phyloP scores from a whole-genome alignment of 768 basidiomycete species.

The Lactarius indigo region DNA sequence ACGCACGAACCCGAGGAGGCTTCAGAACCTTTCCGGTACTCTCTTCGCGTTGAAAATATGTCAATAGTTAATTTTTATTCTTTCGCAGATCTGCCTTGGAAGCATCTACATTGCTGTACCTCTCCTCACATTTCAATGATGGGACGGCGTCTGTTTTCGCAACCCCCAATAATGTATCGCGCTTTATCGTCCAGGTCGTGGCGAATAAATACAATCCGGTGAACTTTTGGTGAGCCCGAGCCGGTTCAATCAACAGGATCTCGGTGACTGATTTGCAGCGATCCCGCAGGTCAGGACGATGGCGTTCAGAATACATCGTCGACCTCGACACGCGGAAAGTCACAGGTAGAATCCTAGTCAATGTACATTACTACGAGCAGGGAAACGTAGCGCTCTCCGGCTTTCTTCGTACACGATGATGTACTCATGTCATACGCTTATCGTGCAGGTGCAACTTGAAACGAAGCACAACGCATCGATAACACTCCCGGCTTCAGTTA shows the following conservation, averaged over 20 bases:
- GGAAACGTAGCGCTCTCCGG: slow-evolving; percentile 64
- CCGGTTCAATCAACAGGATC: background rate
- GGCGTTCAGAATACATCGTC: slow-evolving; percentile 84
- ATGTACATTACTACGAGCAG: slow-evolving; percentile 97
- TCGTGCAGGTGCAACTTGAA: slow-evolving; percentile 78
- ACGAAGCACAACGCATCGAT: slow-evolving; percentile 69
- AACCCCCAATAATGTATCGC: slow-evolving; percentile 39
- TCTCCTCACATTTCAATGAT: slow-evolving; percentile 77
- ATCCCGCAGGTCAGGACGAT: slow-evolving; percentile 78
- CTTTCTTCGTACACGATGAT: background rate
- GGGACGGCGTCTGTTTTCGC: slow-evolving; percentile 76
- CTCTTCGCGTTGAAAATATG: background rate
- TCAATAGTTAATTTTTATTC: slow-evolving; percentile 4
- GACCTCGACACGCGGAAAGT: slow-evolving; percentile 62
- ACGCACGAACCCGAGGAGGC: slow-evolving; percentile 57
- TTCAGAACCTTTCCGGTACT: slow-evolving; percentile 75
- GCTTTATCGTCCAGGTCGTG: slow-evolving; percentile 78
- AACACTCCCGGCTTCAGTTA: slow-evolving; percentile 55
- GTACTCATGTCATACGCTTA: background rate
- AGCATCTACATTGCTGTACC: slow-evolving; percentile 59
- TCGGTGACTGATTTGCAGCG: background rate
- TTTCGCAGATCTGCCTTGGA: slow-evolving; percentile 64
- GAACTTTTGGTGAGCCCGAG: slow-evolving; percentile 77
- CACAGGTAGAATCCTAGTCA: slow-evolving; percentile 69
- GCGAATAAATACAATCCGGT: slow-evolving; percentile 93